Percentiles rank a stretch among this genome's conserved stretches.
These are phyloP conservation scores for Chionographis japonica DNA, from an alignment of 106 monocot genomes.

Conservation along the genomic window DNA sequence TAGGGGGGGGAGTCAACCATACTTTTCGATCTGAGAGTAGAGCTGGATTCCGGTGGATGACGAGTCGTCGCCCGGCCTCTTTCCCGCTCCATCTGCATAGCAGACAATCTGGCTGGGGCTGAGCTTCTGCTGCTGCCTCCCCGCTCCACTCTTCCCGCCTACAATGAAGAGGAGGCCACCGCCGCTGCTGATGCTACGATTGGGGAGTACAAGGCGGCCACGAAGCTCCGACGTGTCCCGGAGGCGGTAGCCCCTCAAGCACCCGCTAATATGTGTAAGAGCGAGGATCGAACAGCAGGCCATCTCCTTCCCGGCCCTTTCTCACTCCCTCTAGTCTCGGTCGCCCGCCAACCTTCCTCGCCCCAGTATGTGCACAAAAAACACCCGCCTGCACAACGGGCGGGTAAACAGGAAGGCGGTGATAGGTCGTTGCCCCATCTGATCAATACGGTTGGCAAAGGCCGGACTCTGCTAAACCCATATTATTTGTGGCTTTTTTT, in stretches of 20 bases:
- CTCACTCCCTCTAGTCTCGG: no score
- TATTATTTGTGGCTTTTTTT: no score
- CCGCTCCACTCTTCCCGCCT: not conserved
- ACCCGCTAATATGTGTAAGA: not conserved
- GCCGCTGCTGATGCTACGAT: not conserved
- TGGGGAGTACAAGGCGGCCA: not conserved
- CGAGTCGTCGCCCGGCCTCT: not conserved
- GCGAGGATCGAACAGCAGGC: no score
- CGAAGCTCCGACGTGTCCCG: not conserved
- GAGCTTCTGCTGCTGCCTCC: not conserved
- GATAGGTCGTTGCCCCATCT: no score
- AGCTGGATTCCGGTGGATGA: slow-evolving; percentile 19
- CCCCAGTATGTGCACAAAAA: no score
- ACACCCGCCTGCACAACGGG: no score
- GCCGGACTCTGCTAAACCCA: no score
- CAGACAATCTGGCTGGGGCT: not conserved
- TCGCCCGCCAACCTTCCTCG: no score
- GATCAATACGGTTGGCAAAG: no score
- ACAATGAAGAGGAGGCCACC: not conserved
- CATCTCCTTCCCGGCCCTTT: no score
- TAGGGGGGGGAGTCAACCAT: not conserved
- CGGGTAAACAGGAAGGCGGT: no score
- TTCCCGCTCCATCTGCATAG: slow-evolving; percentile 2
- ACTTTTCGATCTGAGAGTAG: slow-evolving; percentile 43
- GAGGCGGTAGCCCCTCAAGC: not conserved